Percentiles rank a stretch among this genome's conserved stretches.
phyloP scores from a whole-genome alignment of 305 asterid genomes.

The Fraxinus angustifolia region DNA sequence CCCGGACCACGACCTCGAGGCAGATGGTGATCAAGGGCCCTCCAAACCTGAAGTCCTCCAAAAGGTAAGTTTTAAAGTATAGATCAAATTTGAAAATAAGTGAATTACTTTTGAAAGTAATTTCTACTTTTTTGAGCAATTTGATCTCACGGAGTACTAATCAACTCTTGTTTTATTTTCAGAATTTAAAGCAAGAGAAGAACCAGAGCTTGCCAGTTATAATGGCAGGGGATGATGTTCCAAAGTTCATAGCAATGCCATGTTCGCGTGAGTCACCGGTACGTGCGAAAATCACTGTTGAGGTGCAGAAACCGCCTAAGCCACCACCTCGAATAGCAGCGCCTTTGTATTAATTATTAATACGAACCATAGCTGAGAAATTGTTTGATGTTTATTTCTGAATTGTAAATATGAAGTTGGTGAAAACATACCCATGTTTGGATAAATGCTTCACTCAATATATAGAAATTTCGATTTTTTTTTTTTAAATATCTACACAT shows the following conservation, averaged over 20 bases:
- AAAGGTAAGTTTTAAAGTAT: background rate
- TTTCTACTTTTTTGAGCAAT: background rate
- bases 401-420: background rate
- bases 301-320: background rate
- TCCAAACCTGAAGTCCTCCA: background rate
- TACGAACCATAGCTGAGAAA: background rate
- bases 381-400: background rate
- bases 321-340: constrained; percentile 5
- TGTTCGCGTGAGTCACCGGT: constrained; percentile 10
- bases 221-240: constrained; percentile 35
- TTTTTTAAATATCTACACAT: too few relatives aligned
- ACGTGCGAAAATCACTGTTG: background rate
- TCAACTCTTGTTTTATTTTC: background rate
- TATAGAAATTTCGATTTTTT: too few relatives aligned
- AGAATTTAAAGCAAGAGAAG: constrained; percentile 11
- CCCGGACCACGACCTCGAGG: background rate
- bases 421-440: background rate
- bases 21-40: background rate
- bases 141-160: too few relatives aligned
- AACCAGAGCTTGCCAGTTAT: constrained; percentile 23
- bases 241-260: constrained; percentile 28
- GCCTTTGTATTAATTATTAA: background rate
- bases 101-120: background rate
- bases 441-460: background rate
- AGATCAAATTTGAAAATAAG: background rate